Conservation (phyloP, 768 basidiomycete genomes). For the Leucogyrophana mollusca region DNA sequence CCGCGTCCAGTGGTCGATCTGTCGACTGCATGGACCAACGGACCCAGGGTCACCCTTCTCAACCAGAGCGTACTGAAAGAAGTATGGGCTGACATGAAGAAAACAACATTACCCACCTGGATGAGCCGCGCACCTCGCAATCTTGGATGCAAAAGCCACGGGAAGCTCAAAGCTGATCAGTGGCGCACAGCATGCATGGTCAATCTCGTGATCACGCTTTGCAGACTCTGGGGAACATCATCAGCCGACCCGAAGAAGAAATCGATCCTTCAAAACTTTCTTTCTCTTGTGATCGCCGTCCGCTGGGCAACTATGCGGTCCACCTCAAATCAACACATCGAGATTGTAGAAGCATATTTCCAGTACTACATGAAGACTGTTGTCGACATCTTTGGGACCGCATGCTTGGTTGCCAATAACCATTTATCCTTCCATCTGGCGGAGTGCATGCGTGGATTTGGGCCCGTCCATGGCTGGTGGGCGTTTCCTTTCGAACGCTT, state of each 20-base stretch:
- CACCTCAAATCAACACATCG: constrained; percentile 11
- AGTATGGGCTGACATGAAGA: constrained; percentile 5
- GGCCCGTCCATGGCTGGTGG: constrained; percentile 27
- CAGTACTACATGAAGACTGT: constrained; percentile 24
- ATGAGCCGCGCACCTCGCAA: constrained; percentile 27
- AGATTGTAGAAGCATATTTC: not conserved
- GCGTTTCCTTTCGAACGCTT: constrained; percentile 29
- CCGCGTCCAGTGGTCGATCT: not conserved
- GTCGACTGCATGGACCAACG: constrained; percentile 1
- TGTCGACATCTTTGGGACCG: constrained; percentile 29
- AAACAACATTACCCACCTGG: constrained; percentile 15
- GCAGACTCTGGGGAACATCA: constrained; percentile 23
- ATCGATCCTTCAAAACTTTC: constrained; percentile 19
- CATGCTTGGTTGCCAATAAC: constrained; percentile 30
- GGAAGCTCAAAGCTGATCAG: constrained; percentile 34
- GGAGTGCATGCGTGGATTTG: constrained; percentile 23
- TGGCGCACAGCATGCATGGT: constrained; percentile 18
- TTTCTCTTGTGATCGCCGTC: constrained; percentile 28
- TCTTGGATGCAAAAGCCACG: constrained; percentile 29
- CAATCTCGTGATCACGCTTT: constrained; percentile 27
- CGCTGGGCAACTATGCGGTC: constrained; percentile 12
- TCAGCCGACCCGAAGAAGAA: constrained; percentile 1
- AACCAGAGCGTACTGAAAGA: not conserved
- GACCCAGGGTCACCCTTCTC: not conserved
- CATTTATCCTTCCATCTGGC: constrained; percentile 41